Base-by-base conservation (phyloP, 495 filamentous ascomycete genomes). In the Tuber borchii region DNA sequence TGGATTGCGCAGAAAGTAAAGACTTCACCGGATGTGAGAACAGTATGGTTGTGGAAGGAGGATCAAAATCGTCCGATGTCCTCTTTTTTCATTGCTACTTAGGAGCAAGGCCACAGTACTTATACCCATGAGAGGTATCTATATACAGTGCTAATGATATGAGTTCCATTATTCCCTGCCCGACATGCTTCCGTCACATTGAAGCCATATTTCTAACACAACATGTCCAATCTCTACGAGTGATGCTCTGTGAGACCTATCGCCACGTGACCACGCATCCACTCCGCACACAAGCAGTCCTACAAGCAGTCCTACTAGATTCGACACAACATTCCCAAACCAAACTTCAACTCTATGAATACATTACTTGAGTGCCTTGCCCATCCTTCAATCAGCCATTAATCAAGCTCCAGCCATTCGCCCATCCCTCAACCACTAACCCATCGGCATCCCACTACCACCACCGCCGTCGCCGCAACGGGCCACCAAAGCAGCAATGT, bases 401-500 rank as follows among this genome's bases (percentile, higher is more conserved):
- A 19, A 75, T 19, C 44, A 17, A 56, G 10, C 26, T 37, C 69
- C 39, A 70, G 14, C 31, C 22, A 43, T 42, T 12, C 19, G 40
- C 14, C 68, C 37, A 19, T 44, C 56, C 37, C 14, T 51, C 44
- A 16, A 37, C 8, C 45, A 34, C 65, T 17, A 31, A 48, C 39
- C 68, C 44, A 69, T 26, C 48, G 43, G 26, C 61, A 68, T n/a
- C n/a, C 22, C 51, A 80, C 42, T 7, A 10, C 42, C 9, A 12
- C 10, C 9, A 9, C 42, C 42, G 9, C 42, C 42, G 42, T 0
- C 42, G 42, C 42, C 9, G 42, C 42, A 9, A 43, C 42, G 2
- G 39, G 46, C 43, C 65, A 68, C 22, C 56, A 80, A 45, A 46
- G 34, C 51, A 34, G 31, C 14, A 65, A 65, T 65, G 31, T 6